Percentiles rank a stretch among this genome's conserved stretches.
These are phyloP conservation scores for Curvularia spicifera DNA, from an alignment of 2,329 filamentous ascomycete genomes.

Conservation along the genomic window DNA sequence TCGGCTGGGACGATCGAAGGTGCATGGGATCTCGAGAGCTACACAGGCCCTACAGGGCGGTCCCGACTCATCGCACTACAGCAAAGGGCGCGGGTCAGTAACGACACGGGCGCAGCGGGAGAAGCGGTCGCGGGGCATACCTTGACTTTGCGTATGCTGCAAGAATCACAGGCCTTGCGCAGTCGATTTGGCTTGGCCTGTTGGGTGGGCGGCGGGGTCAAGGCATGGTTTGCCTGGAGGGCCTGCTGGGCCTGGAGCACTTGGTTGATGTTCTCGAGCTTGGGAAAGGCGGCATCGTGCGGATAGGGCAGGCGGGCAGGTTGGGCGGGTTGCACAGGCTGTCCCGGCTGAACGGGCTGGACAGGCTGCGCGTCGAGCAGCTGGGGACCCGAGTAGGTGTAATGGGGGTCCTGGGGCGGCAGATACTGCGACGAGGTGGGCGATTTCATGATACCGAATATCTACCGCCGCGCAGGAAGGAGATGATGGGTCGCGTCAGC, in stretches of 20 bases:
- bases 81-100: conserved; percentile 18
- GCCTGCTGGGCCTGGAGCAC: conserved; percentile 47
- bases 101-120: neutral
- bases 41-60: conserved; percentile 70
- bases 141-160: conserved; percentile 53
- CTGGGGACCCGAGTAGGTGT: conserved; percentile 33
- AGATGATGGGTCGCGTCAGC: conserved; percentile 20
- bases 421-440: conserved; percentile 27
- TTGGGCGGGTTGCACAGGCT: neutral
- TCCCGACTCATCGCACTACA: conserved; percentile 69
- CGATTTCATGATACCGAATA: conserved; percentile 23
- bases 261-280: conserved; percentile 48
- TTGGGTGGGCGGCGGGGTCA: conserved; percentile 27
- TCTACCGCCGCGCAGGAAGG: conserved; percentile 24
- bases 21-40: conserved; percentile 70
- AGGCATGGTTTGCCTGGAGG: conserved; percentile 44
- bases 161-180: conserved; percentile 52
- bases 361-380: conserved; percentile 14
- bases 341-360: neutral
- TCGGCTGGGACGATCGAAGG: conserved; percentile 68
- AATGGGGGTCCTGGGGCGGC: conserved; percentile 37
- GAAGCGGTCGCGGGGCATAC: conserved; percentile 15
- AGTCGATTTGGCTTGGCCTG: conserved; percentile 47
- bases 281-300: conserved; percentile 38
- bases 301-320: conserved; percentile 30